Evolutionary conservation across 2,329 filamentous ascomycete genomes (phyloP), one percentile per base, ranked within the genome.

Genomic region (Truncatella angustata): DNA sequence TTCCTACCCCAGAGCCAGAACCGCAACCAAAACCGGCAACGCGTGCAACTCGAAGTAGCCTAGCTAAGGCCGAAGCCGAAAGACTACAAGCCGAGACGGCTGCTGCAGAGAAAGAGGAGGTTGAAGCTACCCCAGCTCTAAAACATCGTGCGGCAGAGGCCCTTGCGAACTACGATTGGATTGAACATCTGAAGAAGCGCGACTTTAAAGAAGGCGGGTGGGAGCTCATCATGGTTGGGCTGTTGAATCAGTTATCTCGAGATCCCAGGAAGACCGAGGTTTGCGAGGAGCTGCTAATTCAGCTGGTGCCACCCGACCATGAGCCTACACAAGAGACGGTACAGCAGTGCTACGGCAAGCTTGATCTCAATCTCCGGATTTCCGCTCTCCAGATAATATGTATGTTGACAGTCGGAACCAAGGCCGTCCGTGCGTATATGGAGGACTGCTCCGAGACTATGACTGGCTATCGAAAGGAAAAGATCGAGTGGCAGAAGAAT

Each of bases 401-500:
- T 67, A 86, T 93, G 76, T 77, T 97, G 55, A 92, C 90, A 2
- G 80, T 92, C 51, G 87, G 91, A 63, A 97, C 94, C 0, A 92
- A 91, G 66, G 86, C 88, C 2, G 82, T 97, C 59, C 86, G 93
- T 49, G 86, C 84, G 14, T 96, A 95, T 66, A 88, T 99, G 77
- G 91, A 96, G 60, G 87, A 93, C 56, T 96, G 92, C 71, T 91
- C 88, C 58, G 90, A 93, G 64, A 89, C 91, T 50, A 97, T 97
- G 92, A 99, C 94, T 2, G 84, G 86, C 50, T 91, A 95, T 64
- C 86, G 94, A 46, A 99, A 99, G 70, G 89, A 95, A 66, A 97
- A 96, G 74, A 96, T 97, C 55, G 90, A 96, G 58, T 88, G 85
- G 71, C 93, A 97, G 71, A 84, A 91, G 58, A 84, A 88, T 60